Evolutionary conservation across 345 rosid species (phyloP).

Genomic region (Geranium brycei): DNA sequence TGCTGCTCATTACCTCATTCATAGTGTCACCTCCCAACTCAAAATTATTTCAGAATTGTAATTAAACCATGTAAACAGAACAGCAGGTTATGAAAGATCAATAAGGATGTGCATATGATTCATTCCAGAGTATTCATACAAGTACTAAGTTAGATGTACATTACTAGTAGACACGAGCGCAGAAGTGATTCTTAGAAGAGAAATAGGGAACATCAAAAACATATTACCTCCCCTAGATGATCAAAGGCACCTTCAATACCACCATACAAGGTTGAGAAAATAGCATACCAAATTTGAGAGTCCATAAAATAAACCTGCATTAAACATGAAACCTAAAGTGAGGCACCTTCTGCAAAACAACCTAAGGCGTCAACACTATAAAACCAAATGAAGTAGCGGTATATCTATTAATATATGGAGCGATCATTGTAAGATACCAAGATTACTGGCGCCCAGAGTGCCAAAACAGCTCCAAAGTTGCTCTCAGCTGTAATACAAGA

Average conservation of each 20-base stretch:
- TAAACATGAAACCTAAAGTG: conserved; percentile 12
- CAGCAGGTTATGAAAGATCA: no score
- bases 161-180: no score
- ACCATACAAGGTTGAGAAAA: conserved; percentile 80
- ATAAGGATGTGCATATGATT: no score
- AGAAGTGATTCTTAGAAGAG: not conserved
- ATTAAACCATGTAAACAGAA: no score
- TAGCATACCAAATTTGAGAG: conserved; percentile 90
- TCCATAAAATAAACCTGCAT: conserved; percentile 88
- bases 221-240: conserved; percentile 83
- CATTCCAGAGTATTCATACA: no score
- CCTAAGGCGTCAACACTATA: not conserved
- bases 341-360: conserved; percentile 6
- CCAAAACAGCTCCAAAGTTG: conserved; percentile 62
- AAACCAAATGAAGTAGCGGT: not conserved
- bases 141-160: no score
- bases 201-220: conserved; percentile 1
- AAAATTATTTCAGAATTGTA: no score
- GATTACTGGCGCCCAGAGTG: conserved; percentile 78
- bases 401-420: not conserved
- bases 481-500: conserved; percentile 39
- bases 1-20: no score
- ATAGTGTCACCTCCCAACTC: no score
- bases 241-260: conserved; percentile 89
- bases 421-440: conserved; percentile 28